Conservation (phyloP, 441 rosid genomes). For the Kokia cookei region DNA sequence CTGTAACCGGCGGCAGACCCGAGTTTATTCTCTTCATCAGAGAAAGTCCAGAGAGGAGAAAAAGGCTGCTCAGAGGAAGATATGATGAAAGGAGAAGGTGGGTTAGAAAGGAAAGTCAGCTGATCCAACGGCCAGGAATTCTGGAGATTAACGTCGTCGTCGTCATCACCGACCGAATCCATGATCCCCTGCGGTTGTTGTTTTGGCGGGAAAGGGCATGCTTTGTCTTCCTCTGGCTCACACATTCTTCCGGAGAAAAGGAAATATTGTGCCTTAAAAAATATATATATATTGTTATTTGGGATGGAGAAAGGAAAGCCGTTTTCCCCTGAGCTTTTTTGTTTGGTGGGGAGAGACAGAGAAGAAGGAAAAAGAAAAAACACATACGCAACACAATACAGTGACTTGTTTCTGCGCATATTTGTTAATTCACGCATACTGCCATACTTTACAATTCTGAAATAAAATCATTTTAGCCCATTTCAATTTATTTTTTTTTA, state of each 20-base stretch:
- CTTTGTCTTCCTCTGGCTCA: conserved; percentile 44
- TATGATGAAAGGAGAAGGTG: conserved; percentile 45
- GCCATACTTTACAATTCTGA: no score
- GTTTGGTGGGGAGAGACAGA: conserved; percentile 15
- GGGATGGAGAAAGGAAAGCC: neutral
- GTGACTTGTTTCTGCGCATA: conserved; percentile 6
- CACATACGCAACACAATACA: neutral
- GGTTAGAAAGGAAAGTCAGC: conserved; percentile 38
- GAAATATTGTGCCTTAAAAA: conserved; percentile 4
- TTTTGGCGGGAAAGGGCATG: conserved; percentile 9
- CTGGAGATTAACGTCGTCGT: conserved; percentile 72
- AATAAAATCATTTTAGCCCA: no score
- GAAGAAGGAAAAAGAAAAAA: conserved; percentile 1
- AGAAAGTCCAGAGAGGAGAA: conserved; percentile 92
- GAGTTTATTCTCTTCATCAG: conserved; percentile 37
- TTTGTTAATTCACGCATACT: neutral
- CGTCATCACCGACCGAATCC: conserved; percentile 72
- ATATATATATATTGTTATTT: neutral
- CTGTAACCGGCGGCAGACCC: conserved; percentile 21
- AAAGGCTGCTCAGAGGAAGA: conserved; percentile 61
- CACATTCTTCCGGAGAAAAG: conserved; percentile 36
- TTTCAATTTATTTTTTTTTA: no score
- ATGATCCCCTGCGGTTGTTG: conserved; percentile 9
- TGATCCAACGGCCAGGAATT: conserved; percentile 70
- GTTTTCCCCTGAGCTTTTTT: neutral